Evolutionary conservation across 2,329 filamentous ascomycete species (phyloP), one percentile per base, ranked within the genome.

Genomic region (Neonectria neomacrospora): DNA sequence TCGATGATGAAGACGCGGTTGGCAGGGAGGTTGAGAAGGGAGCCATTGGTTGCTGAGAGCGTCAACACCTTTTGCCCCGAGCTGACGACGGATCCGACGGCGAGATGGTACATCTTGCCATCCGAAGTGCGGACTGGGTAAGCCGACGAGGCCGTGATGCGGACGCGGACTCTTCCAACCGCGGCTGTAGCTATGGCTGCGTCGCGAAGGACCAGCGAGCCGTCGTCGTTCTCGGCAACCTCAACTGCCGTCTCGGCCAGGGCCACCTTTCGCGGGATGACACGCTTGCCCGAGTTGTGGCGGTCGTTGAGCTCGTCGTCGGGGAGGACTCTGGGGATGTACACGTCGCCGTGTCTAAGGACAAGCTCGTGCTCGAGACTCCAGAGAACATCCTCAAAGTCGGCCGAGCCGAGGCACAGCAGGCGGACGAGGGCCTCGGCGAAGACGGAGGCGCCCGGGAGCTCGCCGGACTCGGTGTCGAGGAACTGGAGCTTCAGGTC

Each of bases 401-500:
- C 26, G 20, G 16, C 34, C 18, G 53, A 45, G 10, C 22, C 53
- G 18, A 37, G 22, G 7, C 26, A 54, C 12, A 54, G 18, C 34
- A 55, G 22, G 3, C 41, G 53, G 11, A 45, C 14, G 12, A 55
- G 41, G 5, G 53, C 39, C 16, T 55, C 53, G n/a, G 39, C 23
- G 6, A 55, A 28, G 9, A 30, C 18, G 6, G 23, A 3, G 48
- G 56, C 3, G 53, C 48, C 48, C 30, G 59, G 6, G 23, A 10
- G 12, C n/a, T 37, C 7, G 53, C 56, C 2, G 12, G 18, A 23
- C 12, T 64, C 61, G 1, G 50, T 22, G 7, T 64, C 57, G 0
- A 61, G 48, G 8, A 52, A 50, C 28, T 64, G 61, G 2, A 61
- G 50, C 3, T 28, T 56, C 3, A 64, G 30, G 1, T 52, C 48